These are phyloP conservation scores for Venturia effusa DNA, from an alignment of 2,329 filamentous ascomycete species.

Conservation along the genomic window DNA sequence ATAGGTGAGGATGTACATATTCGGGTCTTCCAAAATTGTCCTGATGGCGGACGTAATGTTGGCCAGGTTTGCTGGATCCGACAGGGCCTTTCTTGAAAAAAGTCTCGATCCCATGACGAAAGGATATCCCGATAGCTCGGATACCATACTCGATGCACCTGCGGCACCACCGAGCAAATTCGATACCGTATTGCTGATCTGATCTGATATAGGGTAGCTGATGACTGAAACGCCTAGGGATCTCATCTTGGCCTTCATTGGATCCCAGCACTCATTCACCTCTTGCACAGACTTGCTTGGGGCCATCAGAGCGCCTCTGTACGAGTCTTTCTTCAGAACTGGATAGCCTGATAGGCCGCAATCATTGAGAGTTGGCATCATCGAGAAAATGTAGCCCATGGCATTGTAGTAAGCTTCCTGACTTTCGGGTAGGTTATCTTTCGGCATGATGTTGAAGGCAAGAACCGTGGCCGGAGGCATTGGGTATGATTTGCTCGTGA, in stretches of 20 bases:
- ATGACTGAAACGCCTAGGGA: not conserved
- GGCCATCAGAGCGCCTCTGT: not conserved
- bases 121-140: not conserved
- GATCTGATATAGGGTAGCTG: not conserved
- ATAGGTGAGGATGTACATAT: not conserved
- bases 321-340: not conserved
- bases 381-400: conserved; percentile 11
- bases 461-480: conserved; percentile 13
- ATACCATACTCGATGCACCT: not conserved
- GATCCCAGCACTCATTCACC: conserved; percentile 2
- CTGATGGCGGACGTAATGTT: not conserved
- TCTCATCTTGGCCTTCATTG: not conserved
- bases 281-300: conserved; percentile 7
- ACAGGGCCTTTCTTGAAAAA: not conserved
- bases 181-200: not conserved
- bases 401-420: conserved; percentile 7
- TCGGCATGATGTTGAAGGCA: not conserved
- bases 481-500: conserved; percentile 21
- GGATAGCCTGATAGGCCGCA: conserved; percentile 10
- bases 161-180: not conserved
- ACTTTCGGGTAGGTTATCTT: not conserved
- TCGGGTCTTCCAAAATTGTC: not conserved
- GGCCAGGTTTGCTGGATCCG: not conserved
- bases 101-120: conserved; percentile 7
- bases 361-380: conserved; percentile 8